Evolutionary conservation across 345 rosid species (phyloP).

Genomic region (Pseudoturritis turrita): DNA sequence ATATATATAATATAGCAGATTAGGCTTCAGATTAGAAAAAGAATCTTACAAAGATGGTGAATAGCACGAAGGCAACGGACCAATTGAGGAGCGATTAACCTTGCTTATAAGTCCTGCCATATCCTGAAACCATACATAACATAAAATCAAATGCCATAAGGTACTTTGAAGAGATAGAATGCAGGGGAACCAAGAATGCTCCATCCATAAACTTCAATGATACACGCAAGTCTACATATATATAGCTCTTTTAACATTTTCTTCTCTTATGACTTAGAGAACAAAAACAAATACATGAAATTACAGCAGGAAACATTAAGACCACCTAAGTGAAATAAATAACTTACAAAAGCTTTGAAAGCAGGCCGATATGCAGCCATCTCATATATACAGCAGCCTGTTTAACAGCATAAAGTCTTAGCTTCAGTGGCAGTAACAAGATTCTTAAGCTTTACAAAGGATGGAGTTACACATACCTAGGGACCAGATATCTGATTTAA

Average conservation of each 20-base stretch:
- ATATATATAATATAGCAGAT: not conserved
- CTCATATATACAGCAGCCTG: conserved; percentile 99
- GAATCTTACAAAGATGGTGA: conserved; percentile 85
- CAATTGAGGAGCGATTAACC: conserved; percentile 97
- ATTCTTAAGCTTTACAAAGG: not conserved
- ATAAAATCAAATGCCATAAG: conserved; percentile 18
- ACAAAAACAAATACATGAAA: not conserved
- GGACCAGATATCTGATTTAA: conserved; percentile 99
- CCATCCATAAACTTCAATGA: not conserved
- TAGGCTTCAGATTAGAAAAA: not conserved
- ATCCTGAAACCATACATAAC: conserved; percentile 51
- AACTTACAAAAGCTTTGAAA: conserved; percentile 96
- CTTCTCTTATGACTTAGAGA: not conserved
- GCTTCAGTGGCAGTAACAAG: conserved; percentile 10
- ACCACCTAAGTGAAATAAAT: not conserved
- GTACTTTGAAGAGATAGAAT: not conserved
- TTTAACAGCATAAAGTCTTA: conserved; percentile 32
- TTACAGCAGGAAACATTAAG: not conserved
- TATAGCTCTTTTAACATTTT: not conserved
- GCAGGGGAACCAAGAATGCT: not conserved
- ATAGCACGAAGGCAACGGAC: conserved; percentile 90
- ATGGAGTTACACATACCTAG: conserved; percentile 49
- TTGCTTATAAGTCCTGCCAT: conserved; percentile 99
- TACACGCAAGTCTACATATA: not conserved
- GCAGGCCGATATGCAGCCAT: conserved; percentile 99